These are phyloP conservation scores for Diaporthe capsici DNA, from an alignment of 2,329 filamentous ascomycete genomes.

Conservation along the genomic window DNA sequence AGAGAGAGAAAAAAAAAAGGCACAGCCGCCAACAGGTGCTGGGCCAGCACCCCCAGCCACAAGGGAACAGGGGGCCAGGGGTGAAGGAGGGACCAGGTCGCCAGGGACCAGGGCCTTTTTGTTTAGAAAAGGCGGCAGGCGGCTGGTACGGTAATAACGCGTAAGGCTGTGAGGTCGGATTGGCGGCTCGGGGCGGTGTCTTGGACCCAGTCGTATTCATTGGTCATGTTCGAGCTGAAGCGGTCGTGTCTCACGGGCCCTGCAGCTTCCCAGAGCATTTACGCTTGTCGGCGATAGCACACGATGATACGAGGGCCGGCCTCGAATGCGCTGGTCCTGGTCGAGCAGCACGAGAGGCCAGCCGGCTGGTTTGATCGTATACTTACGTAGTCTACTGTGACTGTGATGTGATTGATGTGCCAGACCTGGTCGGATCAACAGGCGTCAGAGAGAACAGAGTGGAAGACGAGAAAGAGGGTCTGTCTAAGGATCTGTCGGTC, in stretches of 20 bases:
- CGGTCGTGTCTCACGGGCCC: conserved; percentile 15
- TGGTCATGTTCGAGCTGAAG: conserved; percentile 34
- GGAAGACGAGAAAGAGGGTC: neutral
- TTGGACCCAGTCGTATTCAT: conserved; percentile 20
- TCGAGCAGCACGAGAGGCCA: neutral
- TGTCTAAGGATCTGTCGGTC: conserved; percentile 1
- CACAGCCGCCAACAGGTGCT: conserved; percentile 17
- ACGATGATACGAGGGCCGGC: conserved; percentile 6
- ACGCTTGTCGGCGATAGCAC: conserved; percentile 7
- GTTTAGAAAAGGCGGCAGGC: neutral
- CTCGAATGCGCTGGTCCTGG: neutral
- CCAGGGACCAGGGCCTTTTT: conserved; percentile 1
- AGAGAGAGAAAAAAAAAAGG: neutral
- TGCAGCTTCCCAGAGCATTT: conserved; percentile 23
- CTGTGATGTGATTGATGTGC: neutral
- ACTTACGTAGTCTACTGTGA: neutral
- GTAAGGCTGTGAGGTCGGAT: conserved; percentile 28
- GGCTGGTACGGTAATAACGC: conserved; percentile 13
- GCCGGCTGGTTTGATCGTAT: neutral
- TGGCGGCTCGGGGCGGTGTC: conserved; percentile 37
- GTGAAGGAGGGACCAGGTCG: neutral
- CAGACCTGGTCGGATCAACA: neutral
- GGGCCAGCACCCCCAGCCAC: conserved; percentile 1
- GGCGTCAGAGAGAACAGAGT: neutral
- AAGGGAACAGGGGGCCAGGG: conserved; percentile 7